Evolutionary conservation across 768 basidiomycete species (phyloP).

Genomic region (Kockovaella imperatae): DNA sequence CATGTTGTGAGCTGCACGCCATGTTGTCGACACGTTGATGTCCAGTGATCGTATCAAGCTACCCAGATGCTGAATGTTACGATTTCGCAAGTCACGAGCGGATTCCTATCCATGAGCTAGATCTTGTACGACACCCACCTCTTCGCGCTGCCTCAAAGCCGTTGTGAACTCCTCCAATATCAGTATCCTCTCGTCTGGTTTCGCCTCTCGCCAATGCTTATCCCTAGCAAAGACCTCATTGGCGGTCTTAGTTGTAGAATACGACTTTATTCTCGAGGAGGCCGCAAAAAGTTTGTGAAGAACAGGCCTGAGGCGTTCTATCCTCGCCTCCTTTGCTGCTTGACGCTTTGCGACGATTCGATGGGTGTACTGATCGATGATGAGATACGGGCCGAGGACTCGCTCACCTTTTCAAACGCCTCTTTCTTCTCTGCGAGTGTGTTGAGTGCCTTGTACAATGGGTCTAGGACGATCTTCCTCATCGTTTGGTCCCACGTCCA

Average conservation of each 20-base stretch:
- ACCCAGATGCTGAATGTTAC: constrained; percentile 76
- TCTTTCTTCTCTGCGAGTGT: constrained; percentile 90
- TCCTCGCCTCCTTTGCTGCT: constrained; percentile 72
- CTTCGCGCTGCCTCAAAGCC: constrained; percentile 79
- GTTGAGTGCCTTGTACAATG: constrained; percentile 86
- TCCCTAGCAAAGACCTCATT: constrained; percentile 78
- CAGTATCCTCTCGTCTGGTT: constrained; percentile 74
- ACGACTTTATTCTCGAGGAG: constrained; percentile 81
- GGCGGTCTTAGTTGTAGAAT: constrained; percentile 82
- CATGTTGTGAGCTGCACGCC: constrained; percentile 73
- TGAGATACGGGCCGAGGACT: background rate
- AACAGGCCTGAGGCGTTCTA: constrained; percentile 75
- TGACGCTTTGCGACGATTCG: constrained; percentile 70
- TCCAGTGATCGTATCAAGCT: constrained; percentile 75
- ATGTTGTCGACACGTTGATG: constrained; percentile 87
- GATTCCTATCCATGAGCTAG: constrained; percentile 16
- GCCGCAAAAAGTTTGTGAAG: constrained; percentile 76
- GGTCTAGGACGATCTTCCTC: constrained; percentile 96
- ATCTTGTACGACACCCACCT: constrained; percentile 53
- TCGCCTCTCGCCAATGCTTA: constrained; percentile 73
- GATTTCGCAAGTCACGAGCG: constrained; percentile 40
- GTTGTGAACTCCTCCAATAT: constrained; percentile 87
- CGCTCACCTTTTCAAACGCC: constrained; percentile 81
- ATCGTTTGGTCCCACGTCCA: constrained; percentile 99
- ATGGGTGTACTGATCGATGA: constrained; percentile 59